Base-by-base conservation (phyloP, 352 stramenopile genomes). In the Thalassiosira sp. region DNA sequence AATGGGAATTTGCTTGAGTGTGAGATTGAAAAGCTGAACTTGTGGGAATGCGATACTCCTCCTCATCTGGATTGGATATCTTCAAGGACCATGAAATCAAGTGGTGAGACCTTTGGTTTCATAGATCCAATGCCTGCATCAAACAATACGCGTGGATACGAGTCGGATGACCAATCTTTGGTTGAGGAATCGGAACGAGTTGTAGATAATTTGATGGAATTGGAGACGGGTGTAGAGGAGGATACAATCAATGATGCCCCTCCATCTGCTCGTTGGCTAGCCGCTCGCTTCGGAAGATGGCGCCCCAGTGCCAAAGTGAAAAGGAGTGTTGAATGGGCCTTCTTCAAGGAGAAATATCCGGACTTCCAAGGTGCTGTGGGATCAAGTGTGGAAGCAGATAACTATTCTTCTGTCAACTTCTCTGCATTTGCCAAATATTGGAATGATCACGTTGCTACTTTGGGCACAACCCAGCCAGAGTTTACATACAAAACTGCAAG, bases 401-500 rank as follows among this genome's bases (percentile, higher is more conserved):
- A 72, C 22, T 45, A 63, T 24, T 62, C 62, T 8, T 1, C 5
- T 7, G 63, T 72, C 5, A 1, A 2, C 1, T 72, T 40, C 18
- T 62, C 46, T 56, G 46, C 25, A 13, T 63, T 72, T 54, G 62
- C 62, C n/a, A 18, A 54, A 15, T 0, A 33, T 11, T 72, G 62
- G 62, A 72, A 72, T 33, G 18, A 51, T 3, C 33, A 22, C 40
- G 49, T 62, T 11, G 28, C 31, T n/a, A 24, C 16, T n/a, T 37
- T 72, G 18, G 62, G 62, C 1, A 2, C 1, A 24, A 42, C 2
- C 1, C 53, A 62, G 16, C 62, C 62, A 11, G 5, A 3, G 1
- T 22, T 72, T 16, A 72, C 49, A 0, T 72, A 63, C 62, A 72
- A 72, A 28, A 72, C 27, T n/a, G n/a, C 62, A 5, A 62, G 33